These are phyloP conservation scores for Wickerhamiella bombiphila DNA, from an alignment of 805 yeast genomes.

Conservation along the genomic window DNA sequence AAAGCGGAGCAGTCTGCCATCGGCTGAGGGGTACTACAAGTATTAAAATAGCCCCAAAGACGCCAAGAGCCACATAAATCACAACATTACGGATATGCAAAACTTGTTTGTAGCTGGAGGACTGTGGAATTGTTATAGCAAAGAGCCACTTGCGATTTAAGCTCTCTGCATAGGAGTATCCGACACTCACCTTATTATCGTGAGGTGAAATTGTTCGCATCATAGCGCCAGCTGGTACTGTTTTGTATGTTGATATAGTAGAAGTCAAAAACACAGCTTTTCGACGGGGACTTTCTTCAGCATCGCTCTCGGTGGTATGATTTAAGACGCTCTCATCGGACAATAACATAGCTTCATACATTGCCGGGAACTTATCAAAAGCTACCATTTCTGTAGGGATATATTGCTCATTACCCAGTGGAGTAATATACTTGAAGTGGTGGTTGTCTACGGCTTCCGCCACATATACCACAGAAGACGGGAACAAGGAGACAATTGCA, in stretches of 20 bases:
- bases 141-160: constrained; percentile 14
- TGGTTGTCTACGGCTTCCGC: not conserved
- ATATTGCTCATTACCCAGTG: not conserved
- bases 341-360: not conserved
- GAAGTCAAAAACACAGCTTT: too few species aligned
- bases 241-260: too few species aligned
- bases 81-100: constrained; percentile 11
- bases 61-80: constrained; percentile 16
- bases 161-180: constrained; percentile 13
- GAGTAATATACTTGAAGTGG: not conserved
- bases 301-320: not conserved
- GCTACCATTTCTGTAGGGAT: not conserved
- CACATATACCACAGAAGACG: not conserved
- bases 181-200: constrained; percentile 10
- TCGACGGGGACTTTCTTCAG: not conserved
- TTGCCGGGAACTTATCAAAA: not conserved
- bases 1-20: constrained; percentile 16
- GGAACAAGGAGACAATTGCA: too few species aligned
- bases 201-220: not conserved
- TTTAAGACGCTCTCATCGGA: not conserved
- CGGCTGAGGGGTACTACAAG: constrained; percentile 16
- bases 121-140: constrained; percentile 11
- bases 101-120: constrained; percentile 9
- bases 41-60: constrained; percentile 16
- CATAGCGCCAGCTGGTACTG: not conserved